Evolutionary conservation across 148 eudicot species (phyloP).

Genomic region (Dysphania ambrosioides): DNA sequence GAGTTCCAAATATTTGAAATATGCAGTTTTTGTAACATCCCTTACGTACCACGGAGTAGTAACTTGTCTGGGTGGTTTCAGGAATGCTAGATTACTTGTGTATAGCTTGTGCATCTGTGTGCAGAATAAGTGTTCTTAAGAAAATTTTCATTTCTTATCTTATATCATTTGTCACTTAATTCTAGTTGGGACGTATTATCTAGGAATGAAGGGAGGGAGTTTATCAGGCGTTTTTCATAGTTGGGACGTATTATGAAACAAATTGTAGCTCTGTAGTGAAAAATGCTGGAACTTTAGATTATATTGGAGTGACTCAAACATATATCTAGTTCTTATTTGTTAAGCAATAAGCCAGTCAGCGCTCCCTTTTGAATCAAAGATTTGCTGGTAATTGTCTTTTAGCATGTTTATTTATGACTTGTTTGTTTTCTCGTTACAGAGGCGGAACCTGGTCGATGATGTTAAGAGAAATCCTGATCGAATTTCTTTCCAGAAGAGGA

Average conservation of each 20-base stretch:
- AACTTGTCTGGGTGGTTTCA: not conserved
- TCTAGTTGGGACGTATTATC: too few relatives aligned
- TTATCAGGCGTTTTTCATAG: too few relatives aligned
- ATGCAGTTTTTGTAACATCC: not conserved
- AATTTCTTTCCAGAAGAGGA: conserved; percentile 21
- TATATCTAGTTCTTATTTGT: not conserved
- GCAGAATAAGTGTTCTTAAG: not conserved
- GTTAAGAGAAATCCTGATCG: not conserved
- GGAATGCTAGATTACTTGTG: not conserved
- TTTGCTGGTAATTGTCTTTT: not conserved
- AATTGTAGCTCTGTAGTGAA: too few relatives aligned
- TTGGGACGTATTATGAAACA: too few relatives aligned
- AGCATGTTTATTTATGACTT: not conserved
- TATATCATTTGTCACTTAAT: too few relatives aligned
- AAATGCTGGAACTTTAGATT: not conserved
- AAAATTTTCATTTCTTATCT: too few relatives aligned
- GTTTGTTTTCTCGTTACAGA: conserved; percentile 1
- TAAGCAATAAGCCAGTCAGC: not conserved
- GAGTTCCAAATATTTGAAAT: not conserved
- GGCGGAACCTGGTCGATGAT: not conserved
- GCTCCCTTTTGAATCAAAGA: not conserved
- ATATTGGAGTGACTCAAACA: not conserved
- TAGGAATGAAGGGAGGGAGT: too few relatives aligned
- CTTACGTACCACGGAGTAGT: not conserved
- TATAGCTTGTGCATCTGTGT: not conserved